Conservation (phyloP, 768 basidiomycete species). For the Mycena maculata region DNA sequence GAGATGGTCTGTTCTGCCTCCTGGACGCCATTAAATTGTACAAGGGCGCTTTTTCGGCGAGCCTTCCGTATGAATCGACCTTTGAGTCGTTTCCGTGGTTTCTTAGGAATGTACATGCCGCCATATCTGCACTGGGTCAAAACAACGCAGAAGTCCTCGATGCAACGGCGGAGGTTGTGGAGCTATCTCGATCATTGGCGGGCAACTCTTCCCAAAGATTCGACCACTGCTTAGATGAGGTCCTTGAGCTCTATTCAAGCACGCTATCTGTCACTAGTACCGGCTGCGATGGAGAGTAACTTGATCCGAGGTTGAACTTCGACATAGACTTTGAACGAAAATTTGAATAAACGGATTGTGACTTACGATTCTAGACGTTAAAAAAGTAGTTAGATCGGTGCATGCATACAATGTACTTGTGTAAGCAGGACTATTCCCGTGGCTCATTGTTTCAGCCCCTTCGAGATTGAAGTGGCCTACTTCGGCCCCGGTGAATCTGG, state of each 20-base stretch:
- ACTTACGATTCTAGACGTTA: too few relatives aligned
- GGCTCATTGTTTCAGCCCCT: too few relatives aligned
- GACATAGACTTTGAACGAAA: too few relatives aligned
- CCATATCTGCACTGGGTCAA: constrained; percentile 11
- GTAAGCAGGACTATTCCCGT: too few relatives aligned
- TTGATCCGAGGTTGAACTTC: too few relatives aligned
- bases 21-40: constrained; percentile 20
- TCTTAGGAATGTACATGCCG: constrained; percentile 21
- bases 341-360: too few relatives aligned
- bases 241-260: constrained; percentile 19
- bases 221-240: constrained; percentile 4
- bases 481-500: too few relatives aligned
- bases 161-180: constrained; percentile 4
- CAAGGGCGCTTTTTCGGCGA: not conserved
- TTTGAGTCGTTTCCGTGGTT: constrained; percentile 36
- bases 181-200: constrained; percentile 11
- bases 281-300: too few relatives aligned
- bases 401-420: too few relatives aligned
- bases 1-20: constrained; percentile 9
- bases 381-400: too few relatives aligned
- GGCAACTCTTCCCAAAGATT: constrained; percentile 3
- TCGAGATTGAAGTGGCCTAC: too few relatives aligned
- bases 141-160: not conserved
- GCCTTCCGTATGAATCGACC: not conserved
- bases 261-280: too few relatives aligned